These are phyloP conservation scores for Viridothelium virens DNA, from an alignment of 495 filamentous ascomycete species.

Conservation along the genomic window DNA sequence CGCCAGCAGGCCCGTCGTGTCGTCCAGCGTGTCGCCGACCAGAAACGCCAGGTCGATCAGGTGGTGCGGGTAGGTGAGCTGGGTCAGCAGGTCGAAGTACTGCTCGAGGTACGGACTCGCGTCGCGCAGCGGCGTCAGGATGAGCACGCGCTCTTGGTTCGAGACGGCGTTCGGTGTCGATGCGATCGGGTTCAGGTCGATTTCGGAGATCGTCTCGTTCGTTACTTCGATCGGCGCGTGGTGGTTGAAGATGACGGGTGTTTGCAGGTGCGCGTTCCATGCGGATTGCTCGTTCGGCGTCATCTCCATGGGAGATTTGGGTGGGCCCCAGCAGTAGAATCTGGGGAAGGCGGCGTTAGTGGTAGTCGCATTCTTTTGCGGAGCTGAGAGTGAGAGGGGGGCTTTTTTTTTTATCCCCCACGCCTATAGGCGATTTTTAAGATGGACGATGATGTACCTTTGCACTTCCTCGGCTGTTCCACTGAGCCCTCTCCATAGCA, in stretches of 20 bases:
- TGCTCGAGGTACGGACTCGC: conserved; percentile 70
- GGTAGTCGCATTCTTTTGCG: neutral
- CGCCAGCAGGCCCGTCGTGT: conserved; percentile 72
- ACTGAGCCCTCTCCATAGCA: conserved; percentile 85
- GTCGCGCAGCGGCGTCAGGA: conserved; percentile 90
- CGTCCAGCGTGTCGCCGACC: conserved; percentile 82
- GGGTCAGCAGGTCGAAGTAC: conserved; percentile 87
- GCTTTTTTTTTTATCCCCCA: neutral
- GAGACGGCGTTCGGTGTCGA: conserved; percentile 68
- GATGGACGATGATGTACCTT: conserved; percentile 49
- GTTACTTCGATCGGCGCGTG: conserved; percentile 82
- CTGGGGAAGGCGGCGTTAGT: conserved; percentile 39
- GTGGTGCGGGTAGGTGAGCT: conserved; percentile 89
- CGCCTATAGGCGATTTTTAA: no score
- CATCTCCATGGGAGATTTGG: conserved; percentile 92
- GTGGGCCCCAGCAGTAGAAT: conserved; percentile 94
- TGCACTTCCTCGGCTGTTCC: conserved; percentile 81
- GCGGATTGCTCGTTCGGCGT: conserved; percentile 76
- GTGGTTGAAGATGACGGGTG: conserved; percentile 92
- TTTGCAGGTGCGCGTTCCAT: conserved; percentile 82
- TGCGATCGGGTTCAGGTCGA: conserved; percentile 78
- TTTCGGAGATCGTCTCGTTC: conserved; percentile 61
- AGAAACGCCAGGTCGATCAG: conserved; percentile 94
- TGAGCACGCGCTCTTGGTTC: conserved; percentile 84
- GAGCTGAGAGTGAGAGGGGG: neutral